These are phyloP conservation scores for Aspergillus sp. DNA, from an alignment of 2,329 filamentous ascomycete species.

Conservation along the genomic window DNA sequence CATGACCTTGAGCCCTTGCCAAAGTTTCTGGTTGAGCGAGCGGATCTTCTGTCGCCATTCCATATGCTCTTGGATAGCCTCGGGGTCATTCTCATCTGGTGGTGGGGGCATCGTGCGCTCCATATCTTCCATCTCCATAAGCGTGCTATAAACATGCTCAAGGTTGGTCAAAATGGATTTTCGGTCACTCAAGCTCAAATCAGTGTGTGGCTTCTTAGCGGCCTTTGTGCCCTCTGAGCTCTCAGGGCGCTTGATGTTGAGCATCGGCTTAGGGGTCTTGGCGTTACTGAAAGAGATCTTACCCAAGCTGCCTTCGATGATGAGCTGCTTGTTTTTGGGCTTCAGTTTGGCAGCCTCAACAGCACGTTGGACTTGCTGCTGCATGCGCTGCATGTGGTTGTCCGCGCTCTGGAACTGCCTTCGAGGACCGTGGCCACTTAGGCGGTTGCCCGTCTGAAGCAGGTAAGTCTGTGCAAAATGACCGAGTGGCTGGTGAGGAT, in stretches of 20 bases:
- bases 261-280: constrained; percentile 89
- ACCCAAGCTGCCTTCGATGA: constrained; percentile 91
- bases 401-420: constrained; percentile 79
- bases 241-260: constrained; percentile 90
- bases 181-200: constrained; percentile 63
- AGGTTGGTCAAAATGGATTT: constrained; percentile 83
- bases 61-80: constrained; percentile 67
- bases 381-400: constrained; percentile 98
- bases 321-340: constrained; percentile 94
- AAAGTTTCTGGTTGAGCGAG: constrained; percentile 72
- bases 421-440: constrained; percentile 60
- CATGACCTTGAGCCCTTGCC: constrained; percentile 84
- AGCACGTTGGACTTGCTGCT: constrained; percentile 95
- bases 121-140: constrained; percentile 94
- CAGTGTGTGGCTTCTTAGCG: constrained; percentile 42
- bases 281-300: constrained; percentile 99
- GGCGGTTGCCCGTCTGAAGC: constrained; percentile 85
- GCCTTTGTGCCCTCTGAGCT: constrained; percentile 55
- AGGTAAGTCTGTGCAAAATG: constrained; percentile 98
- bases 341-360: constrained; percentile 97
- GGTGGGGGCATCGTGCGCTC: constrained; percentile 72
- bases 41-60: constrained; percentile 72
- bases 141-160: constrained; percentile 76
- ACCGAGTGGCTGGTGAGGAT: constrained; percentile 86
- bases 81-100: constrained; percentile 61